phyloP scores from a whole-genome alignment of 495 filamentous ascomycete species.

The Bryoglossum gracile region DNA sequence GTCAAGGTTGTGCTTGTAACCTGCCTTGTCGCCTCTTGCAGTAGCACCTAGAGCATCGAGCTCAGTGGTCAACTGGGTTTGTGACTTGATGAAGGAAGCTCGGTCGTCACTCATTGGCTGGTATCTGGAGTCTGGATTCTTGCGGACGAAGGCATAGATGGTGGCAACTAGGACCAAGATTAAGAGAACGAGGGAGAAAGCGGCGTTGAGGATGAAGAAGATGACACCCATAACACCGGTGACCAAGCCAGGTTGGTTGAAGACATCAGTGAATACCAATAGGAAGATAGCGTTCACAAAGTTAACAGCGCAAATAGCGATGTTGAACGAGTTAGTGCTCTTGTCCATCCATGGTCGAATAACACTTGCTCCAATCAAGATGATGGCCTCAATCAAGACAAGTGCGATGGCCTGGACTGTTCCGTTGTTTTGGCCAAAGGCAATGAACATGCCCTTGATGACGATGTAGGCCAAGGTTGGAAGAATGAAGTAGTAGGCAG shows the following conservation, averaged over 20 bases:
- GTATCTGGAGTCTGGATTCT: conserved; percentile 94
- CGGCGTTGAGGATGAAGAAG: conserved; percentile 88
- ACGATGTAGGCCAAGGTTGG: conserved; percentile 73
- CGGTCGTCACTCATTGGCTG: conserved; percentile 96
- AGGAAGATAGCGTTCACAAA: conserved; percentile 87
- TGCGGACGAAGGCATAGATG: conserved; percentile 72
- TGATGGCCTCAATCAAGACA: conserved; percentile 75
- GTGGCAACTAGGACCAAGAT: conserved; percentile 85
- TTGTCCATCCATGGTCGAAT: conserved; percentile 98
- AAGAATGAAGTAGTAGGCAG: conserved; percentile 94
- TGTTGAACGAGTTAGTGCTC: conserved; percentile 96
- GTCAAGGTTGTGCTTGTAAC: conserved; percentile 52
- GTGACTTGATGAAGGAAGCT: conserved; percentile 96
- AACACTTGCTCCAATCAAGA: conserved; percentile 71
- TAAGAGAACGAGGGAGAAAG: conserved; percentile 77
- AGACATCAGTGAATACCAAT: conserved; percentile 74
- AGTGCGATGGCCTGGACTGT: conserved; percentile 77
- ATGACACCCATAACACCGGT: conserved; percentile 91
- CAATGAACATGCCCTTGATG: conserved; percentile 87
- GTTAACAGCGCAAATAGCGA: conserved; percentile 82
- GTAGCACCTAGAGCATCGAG: conserved; percentile 90
- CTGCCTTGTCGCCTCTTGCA: conserved; percentile 77
- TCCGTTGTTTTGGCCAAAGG: conserved; percentile 66
- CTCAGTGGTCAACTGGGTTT: conserved; percentile 82
- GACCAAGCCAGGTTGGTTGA: conserved; percentile 77